Conservation (phyloP, 176 grass and related monocot genomes). For the Stipa capillata region DNA sequence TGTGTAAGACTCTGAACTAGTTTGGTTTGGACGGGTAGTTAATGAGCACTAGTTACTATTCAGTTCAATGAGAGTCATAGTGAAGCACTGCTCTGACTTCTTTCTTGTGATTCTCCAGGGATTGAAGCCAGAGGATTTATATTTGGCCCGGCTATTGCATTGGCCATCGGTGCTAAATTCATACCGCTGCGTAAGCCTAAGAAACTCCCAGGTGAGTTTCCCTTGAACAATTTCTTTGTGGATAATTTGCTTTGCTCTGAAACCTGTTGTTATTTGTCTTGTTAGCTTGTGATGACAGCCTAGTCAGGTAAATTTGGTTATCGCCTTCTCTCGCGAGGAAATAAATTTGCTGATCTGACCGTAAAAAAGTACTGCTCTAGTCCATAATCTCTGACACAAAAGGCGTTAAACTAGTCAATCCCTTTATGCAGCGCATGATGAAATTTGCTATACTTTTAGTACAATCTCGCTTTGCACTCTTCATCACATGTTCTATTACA, state of each 20-base stretch:
- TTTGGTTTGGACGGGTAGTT: background rate
- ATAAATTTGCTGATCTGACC: background rate
- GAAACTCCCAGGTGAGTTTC: conserved; percentile 70
- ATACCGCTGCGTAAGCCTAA: conserved; percentile 89
- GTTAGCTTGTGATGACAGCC: background rate
- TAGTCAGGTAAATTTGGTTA: background rate
- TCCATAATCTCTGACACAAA: conserved; percentile 10
- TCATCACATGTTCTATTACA: background rate
- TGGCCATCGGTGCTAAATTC: conserved; percentile 82
- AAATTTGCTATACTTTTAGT: background rate
- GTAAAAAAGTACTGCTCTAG: background rate
- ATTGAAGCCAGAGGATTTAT: conserved; percentile 93
- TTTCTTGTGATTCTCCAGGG: conserved; percentile 22
- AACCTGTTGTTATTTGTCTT: background rate
- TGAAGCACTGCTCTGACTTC: background rate
- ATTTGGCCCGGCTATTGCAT: conserved; percentile 72
- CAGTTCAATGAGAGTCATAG: background rate
- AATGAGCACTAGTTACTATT: background rate
- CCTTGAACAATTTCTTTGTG: background rate
- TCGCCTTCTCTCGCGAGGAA: background rate
- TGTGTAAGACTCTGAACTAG: background rate
- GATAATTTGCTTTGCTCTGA: background rate
- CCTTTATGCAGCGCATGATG: conserved; percentile 5
- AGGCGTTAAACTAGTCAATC: background rate
- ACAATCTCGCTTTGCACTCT: background rate